These are phyloP conservation scores for Carnegiea gigantea DNA, from an alignment of 179 eudicot species.

Conservation along the genomic window DNA sequence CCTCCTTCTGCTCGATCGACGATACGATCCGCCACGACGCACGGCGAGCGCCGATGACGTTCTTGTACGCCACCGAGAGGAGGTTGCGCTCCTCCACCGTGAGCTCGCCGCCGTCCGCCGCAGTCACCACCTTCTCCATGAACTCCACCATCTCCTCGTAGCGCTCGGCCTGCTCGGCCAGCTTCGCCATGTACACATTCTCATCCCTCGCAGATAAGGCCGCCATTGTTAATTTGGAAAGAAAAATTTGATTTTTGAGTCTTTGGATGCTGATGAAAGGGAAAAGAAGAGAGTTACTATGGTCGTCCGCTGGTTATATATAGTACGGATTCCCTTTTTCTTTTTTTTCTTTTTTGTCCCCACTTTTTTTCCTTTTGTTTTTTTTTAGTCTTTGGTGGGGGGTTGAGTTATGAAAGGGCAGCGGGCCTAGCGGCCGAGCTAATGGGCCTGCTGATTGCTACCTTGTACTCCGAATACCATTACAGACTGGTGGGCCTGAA, in stretches of 20 bases:
- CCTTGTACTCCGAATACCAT: too few relatives aligned
- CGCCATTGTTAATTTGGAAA: conserved; percentile 8
- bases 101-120: conserved; percentile 46
- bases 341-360: too few relatives aligned
- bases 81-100: conserved; percentile 67
- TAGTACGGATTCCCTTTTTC: neutral
- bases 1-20: conserved; percentile 62
- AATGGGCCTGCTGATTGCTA: too few relatives aligned
- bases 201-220: conserved; percentile 40
- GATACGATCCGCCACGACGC: conserved; percentile 69
- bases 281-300: neutral
- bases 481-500: too few relatives aligned
- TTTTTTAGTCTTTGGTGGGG: too few relatives aligned
- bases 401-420: too few relatives aligned
- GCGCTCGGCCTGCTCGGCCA: conserved; percentile 68
- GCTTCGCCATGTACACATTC: conserved; percentile 57
- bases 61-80: conserved; percentile 71
- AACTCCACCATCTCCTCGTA: conserved; percentile 65
- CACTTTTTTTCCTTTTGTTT: too few relatives aligned
- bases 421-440: too few relatives aligned
- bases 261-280: neutral
- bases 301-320: conserved; percentile 2
- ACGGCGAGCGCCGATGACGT: conserved; percentile 59
- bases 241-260: neutral
- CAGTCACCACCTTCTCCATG: conserved; percentile 56